A percentile compares a stretch with the other conserved stretches of the same genome.
phyloP scores from a whole-genome alignment of 2,329 filamentous ascomycete genomes.

The Saccharata proteae region DNA sequence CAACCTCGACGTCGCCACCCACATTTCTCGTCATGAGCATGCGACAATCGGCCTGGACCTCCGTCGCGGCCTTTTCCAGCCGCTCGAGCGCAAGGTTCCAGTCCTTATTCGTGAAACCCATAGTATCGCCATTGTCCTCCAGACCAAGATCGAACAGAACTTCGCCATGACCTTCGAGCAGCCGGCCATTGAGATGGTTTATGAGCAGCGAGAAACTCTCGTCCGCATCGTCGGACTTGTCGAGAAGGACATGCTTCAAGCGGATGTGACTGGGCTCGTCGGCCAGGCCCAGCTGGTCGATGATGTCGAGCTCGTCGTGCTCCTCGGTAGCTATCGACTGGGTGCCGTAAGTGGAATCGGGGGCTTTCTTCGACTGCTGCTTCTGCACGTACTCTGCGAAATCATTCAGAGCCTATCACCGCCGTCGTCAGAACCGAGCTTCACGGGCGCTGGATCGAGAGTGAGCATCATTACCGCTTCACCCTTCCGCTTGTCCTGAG shows the following conservation, averaged over 20 bases:
- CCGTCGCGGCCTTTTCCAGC: slow-evolving; percentile 52
- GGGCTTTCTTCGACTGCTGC: slow-evolving; percentile 62
- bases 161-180: slow-evolving; percentile 80
- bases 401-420: slow-evolving; percentile 79
- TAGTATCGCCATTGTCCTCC: slow-evolving; percentile 78
- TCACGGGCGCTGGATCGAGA: slow-evolving; percentile 1
- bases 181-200: slow-evolving; percentile 52
- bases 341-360: slow-evolving; percentile 9
- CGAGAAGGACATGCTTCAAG: slow-evolving; percentile 66
- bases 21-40: slow-evolving; percentile 85
- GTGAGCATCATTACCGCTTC: slow-evolving; percentile 54
- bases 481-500: slow-evolving; percentile 72
- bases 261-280: slow-evolving; percentile 57
- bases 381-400: slow-evolving; percentile 97
- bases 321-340: slow-evolving; percentile 40
- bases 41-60: slow-evolving; percentile 60
- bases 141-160: slow-evolving; percentile 83
- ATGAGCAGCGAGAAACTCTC: slow-evolving; percentile 51
- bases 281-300: slow-evolving; percentile 63
- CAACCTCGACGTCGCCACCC: slow-evolving; percentile 61
- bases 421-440: background rate
- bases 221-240: slow-evolving; percentile 38
- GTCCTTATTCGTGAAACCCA: slow-evolving; percentile 61
- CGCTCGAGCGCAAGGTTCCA: slow-evolving; percentile 63
- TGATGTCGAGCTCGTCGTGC: slow-evolving; percentile 80